These are phyloP conservation scores for Fusarium armeniacum DNA, from an alignment of 2,329 filamentous ascomycete genomes.

Conservation along the genomic window DNA sequence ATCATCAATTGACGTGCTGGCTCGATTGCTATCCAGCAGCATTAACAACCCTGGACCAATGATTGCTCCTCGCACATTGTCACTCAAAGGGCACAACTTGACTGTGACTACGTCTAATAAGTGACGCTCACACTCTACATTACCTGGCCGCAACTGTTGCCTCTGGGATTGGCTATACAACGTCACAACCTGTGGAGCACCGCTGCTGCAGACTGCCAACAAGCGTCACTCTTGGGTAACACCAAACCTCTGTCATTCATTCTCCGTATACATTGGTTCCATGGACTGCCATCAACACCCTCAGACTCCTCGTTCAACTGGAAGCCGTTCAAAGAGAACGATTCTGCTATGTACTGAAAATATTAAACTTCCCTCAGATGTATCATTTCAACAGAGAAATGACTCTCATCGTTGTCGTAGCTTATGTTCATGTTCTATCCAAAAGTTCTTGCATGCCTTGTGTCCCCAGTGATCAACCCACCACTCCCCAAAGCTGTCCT, in stretches of 20 bases:
- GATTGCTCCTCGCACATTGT: slow-evolving; percentile 1
- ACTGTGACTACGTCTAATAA: slow-evolving; percentile 1
- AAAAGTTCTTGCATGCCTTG: slow-evolving; percentile 84
- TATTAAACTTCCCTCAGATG: neutral
- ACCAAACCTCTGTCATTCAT: slow-evolving; percentile 18
- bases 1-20: slow-evolving; percentile 2
- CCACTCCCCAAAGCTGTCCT: slow-evolving; percentile 97
- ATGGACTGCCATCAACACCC: slow-evolving; percentile 1
- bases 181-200: slow-evolving; percentile 30
- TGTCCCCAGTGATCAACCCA: slow-evolving; percentile 94
- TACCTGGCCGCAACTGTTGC: slow-evolving; percentile 14
- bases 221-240: slow-evolving; percentile 23
- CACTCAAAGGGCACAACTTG: slow-evolving; percentile 5
- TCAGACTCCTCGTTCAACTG: neutral
- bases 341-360: neutral
- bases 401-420: slow-evolving; percentile 73
- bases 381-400: neutral
- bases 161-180: slow-evolving; percentile 26
- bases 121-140: slow-evolving; percentile 22
- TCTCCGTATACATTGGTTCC: neutral
- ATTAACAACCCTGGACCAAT: slow-evolving; percentile 4
- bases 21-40: slow-evolving; percentile 12
- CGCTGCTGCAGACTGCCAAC: slow-evolving; percentile 24
- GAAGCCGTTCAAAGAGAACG: neutral
- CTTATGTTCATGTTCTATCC: slow-evolving; percentile 79